Percentiles rank a stretch among this genome's conserved stretches.
Conservation (phyloP, 2,329 filamentous ascomycete genomes). For the Trichoderma semiorbis region DNA sequence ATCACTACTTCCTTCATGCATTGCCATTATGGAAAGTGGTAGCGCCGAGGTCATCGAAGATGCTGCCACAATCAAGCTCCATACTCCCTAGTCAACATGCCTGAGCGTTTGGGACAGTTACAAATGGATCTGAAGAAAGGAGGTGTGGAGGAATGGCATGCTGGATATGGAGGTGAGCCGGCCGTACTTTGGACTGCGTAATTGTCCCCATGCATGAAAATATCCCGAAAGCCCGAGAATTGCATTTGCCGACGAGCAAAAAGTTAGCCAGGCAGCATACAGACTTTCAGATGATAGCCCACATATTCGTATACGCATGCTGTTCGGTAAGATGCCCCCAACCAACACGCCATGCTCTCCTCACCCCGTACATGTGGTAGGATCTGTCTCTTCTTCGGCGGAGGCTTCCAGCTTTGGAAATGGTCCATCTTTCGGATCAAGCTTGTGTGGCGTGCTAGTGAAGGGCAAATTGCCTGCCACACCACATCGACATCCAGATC, state of each 20-base stretch:
- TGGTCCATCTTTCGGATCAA: background rate
- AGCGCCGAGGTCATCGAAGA: background rate
- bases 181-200: background rate
- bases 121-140: background rate
- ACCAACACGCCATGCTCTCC: background rate
- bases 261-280: background rate
- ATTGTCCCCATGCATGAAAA: background rate
- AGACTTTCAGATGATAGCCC: background rate
- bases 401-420: slow-evolving; percentile 12
- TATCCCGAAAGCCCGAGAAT: background rate
- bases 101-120: background rate
- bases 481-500: background rate
- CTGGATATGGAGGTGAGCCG: background rate
- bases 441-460: background rate
- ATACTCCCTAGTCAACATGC: background rate
- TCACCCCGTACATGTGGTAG: background rate
- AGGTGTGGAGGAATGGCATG: background rate
- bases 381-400: background rate
- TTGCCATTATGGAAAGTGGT: background rate
- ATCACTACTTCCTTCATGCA: background rate
- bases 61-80: background rate
- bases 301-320: background rate
- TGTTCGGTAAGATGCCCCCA: background rate
- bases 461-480: slow-evolving; percentile 6
- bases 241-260: background rate